Percentiles rank a stretch among this genome's conserved stretches.
Conservation (phyloP, 495 filamentous ascomycete species). For the Neurospora sp. region DNA sequence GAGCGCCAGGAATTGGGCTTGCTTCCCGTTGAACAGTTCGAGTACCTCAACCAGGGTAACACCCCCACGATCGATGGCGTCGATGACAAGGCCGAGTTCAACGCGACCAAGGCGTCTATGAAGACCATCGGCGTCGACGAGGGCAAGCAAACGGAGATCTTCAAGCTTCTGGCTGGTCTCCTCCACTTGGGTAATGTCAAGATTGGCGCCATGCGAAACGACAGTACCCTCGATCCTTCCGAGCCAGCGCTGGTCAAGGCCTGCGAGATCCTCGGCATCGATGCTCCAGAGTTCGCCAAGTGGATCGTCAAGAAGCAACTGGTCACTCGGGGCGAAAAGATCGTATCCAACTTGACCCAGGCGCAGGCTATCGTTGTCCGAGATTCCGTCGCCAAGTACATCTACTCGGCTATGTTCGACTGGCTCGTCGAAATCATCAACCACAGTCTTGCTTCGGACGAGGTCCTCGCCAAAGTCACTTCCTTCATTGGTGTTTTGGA, state of each 20-base stretch:
- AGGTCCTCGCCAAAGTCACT: constrained; percentile 67
- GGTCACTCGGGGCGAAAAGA: constrained; percentile 93
- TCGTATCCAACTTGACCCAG: constrained; percentile 89
- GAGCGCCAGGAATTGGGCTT: constrained; percentile 72
- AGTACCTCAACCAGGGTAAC: constrained; percentile 93
- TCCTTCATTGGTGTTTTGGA: constrained; percentile 99
- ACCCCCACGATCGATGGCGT: constrained; percentile 85
- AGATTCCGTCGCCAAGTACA: constrained; percentile 96
- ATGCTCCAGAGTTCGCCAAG: constrained; percentile 80
- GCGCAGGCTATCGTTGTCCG: constrained; percentile 90
- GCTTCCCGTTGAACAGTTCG: constrained; percentile 76
- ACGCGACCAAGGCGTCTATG: constrained; percentile 75
- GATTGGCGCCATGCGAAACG: constrained; percentile 80
- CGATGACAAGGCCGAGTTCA: constrained; percentile 91
- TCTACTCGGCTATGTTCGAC: constrained; percentile 97
- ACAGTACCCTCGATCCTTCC: constrained; percentile 67
- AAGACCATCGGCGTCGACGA: constrained; percentile 77
- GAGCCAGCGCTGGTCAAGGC: constrained; percentile 78
- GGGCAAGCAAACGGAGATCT: constrained; percentile 70
- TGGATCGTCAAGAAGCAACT: constrained; percentile 99
- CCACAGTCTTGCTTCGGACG: constrained; percentile 75
- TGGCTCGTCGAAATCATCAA: constrained; percentile 98
- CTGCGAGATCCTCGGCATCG: constrained; percentile 79
- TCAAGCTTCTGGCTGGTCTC: constrained; percentile 82
- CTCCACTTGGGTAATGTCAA: constrained; percentile 95